phyloP scores from a whole-genome alignment of 192 early-diverging fungal genomes.

The Coemansia sp. region DNA sequence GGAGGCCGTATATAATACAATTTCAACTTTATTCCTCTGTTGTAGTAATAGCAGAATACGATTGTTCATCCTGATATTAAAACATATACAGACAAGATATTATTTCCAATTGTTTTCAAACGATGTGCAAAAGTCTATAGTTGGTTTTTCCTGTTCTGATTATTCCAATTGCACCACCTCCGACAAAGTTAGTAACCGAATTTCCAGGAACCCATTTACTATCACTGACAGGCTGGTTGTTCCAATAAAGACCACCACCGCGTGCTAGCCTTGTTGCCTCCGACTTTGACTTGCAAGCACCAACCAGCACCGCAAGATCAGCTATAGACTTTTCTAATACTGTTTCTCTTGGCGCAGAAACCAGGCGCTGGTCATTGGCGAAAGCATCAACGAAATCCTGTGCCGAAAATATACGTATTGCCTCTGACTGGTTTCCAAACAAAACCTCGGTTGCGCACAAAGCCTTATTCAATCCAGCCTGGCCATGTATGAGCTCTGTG shows the following conservation, averaged over 20 bases:
- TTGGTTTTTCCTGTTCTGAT: slow-evolving; percentile 80
- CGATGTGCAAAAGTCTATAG: slow-evolving; percentile 59
- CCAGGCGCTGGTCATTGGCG: slow-evolving; percentile 63
- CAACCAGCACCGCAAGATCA: slow-evolving; percentile 61
- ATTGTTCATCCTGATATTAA: no score
- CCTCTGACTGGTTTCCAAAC: slow-evolving; percentile 62
- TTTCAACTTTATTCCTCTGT: no score
- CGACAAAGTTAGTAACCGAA: slow-evolving; percentile 58
- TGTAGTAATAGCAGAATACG: no score
- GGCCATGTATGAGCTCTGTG: slow-evolving; percentile 88
- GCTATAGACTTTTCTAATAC: slow-evolving; percentile 59
- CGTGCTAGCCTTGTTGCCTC: slow-evolving; percentile 75
- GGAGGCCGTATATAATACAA: no score
- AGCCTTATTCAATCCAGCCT: slow-evolving; percentile 66
- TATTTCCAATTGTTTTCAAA: not conserved
- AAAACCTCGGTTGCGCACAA: slow-evolving; percentile 71
- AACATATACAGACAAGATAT: no score
- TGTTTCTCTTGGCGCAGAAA: slow-evolving; percentile 35
- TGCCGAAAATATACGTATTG: slow-evolving; percentile 15
- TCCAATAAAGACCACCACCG: slow-evolving; percentile 79
- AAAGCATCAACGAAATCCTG: slow-evolving; percentile 74
- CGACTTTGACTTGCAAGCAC: slow-evolving; percentile 69
- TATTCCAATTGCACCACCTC: slow-evolving; percentile 62
- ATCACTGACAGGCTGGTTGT: slow-evolving; percentile 26
- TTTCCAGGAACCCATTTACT: slow-evolving; percentile 30